Percentiles rank a stretch among this genome's conserved stretches.
Conservation (phyloP, 345 rosid genomes). For the Bruguiera parviflora region DNA sequence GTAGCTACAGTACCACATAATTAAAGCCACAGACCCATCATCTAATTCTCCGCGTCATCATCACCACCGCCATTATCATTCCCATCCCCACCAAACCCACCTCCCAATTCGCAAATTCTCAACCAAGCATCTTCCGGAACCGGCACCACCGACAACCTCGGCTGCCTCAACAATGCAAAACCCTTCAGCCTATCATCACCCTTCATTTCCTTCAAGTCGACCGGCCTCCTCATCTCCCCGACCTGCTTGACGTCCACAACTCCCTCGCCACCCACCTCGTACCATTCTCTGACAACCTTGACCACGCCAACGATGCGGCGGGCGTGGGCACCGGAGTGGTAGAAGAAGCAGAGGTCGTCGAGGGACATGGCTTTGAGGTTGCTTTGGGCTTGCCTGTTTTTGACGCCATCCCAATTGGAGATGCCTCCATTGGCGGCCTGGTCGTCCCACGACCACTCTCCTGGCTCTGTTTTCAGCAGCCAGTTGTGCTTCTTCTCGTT, state of each 20-base stretch:
- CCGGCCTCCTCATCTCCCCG: slow-evolving; percentile 71
- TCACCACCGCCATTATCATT: neutral
- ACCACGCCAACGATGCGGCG: slow-evolving; percentile 86
- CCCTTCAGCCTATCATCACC: slow-evolving; percentile 52
- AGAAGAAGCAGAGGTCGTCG: slow-evolving; percentile 79
- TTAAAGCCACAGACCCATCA: neutral
- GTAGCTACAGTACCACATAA: too few species aligned
- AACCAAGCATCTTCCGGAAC: slow-evolving; percentile 58
- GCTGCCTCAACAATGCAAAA: slow-evolving; percentile 72
- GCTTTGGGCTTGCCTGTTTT: slow-evolving; percentile 88
- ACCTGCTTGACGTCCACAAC: slow-evolving; percentile 76
- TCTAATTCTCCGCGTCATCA: slow-evolving; percentile 8
- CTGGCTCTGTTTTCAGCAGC: slow-evolving; percentile 90
- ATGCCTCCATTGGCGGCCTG: slow-evolving; percentile 67
- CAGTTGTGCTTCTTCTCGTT: slow-evolving; percentile 45
- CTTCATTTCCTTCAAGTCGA: slow-evolving; percentile 81
- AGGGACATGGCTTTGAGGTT: slow-evolving; percentile 70
- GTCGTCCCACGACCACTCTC: slow-evolving; percentile 98
- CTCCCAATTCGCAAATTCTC: slow-evolving; percentile 67
- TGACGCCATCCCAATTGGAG: slow-evolving; percentile 89
- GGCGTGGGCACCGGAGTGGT: slow-evolving; percentile 75
- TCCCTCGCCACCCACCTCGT: slow-evolving; percentile 38
- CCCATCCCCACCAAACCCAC: slow-evolving; percentile 81
- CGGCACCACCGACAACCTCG: slow-evolving; percentile 82
- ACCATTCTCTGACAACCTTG: slow-evolving; percentile 63